A percentile compares a stretch with the other conserved stretches of the same genome.
These are phyloP conservation scores for Neurospora sp. DNA, from an alignment of 495 filamentous ascomycete species.

Conservation along the genomic window DNA sequence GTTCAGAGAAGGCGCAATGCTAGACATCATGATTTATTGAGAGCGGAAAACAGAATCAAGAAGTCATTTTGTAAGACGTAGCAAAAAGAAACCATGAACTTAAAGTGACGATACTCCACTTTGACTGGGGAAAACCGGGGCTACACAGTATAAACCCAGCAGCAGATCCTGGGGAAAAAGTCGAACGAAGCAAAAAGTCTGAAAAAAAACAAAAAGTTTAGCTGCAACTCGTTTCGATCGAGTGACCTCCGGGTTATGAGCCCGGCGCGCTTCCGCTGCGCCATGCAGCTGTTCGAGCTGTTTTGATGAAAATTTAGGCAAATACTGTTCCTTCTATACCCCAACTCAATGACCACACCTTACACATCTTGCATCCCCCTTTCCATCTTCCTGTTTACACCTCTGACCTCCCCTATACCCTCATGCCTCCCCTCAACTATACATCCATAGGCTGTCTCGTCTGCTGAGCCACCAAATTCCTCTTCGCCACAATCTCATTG, in stretches of 20 bases:
- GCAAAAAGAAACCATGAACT: not conserved
- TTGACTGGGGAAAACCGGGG: not conserved
- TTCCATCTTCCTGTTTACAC: not conserved
- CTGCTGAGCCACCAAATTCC: not conserved
- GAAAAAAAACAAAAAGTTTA: not conserved
- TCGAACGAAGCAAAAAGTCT: not conserved
- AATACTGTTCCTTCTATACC: not conserved
- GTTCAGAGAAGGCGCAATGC: too few relatives aligned
- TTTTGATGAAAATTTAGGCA: not conserved
- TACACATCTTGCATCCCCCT: not conserved
- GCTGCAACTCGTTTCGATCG: constrained; percentile 8
- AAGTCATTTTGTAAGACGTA: not conserved
- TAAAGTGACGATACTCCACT: not conserved
- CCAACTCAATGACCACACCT: not conserved
- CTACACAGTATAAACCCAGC: not conserved
- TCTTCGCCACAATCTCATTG: constrained; percentile 2
- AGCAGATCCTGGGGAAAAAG: not conserved
- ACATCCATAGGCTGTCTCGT: not conserved
- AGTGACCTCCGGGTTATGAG: constrained; percentile 9
- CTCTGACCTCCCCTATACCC: not conserved
- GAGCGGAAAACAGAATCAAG: not conserved
- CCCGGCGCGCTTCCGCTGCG: constrained; percentile 9
- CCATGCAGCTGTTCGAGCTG: constrained; percentile 1
- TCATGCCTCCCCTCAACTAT: not conserved
- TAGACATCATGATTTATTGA: not conserved